phyloP scores from a whole-genome alignment of 768 basidiomycete genomes.

The Phaffia tasmanica region DNA sequence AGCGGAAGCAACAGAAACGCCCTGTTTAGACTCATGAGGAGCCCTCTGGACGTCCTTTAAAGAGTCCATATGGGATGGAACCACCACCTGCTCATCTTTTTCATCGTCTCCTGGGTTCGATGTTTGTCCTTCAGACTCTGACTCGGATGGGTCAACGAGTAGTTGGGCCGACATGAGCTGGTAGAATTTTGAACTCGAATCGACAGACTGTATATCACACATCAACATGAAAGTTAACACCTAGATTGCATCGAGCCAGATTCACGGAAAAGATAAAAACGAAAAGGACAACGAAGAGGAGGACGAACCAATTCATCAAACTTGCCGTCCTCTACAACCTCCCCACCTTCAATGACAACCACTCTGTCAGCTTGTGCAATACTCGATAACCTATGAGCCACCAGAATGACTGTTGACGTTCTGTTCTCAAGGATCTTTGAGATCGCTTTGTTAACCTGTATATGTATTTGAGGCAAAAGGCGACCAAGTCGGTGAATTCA shows the following conservation, averaged over 20 bases:
- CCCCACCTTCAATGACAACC: conserved; percentile 22
- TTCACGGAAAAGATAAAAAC: too few relatives aligned
- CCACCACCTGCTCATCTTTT: neutral
- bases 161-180: conserved; percentile 23
- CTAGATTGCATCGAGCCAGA: too few relatives aligned
- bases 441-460: conserved; percentile 25
- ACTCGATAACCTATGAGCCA: conserved; percentile 23
- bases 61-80: too few relatives aligned
- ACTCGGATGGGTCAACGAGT: conserved; percentile 4
- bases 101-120: neutral
- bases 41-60: neutral
- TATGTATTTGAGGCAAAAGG: neutral
- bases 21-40: neutral
- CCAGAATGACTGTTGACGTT: conserved; percentile 24
- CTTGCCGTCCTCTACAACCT: conserved; percentile 22
- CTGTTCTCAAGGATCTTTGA: conserved; percentile 22
- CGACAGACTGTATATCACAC: conserved; percentile 1
- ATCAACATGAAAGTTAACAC: too few relatives aligned
- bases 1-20: neutral
- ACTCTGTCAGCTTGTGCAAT: conserved; percentile 25
- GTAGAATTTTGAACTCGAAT: conserved; percentile 15
- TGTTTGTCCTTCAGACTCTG: neutral
- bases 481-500: conserved; percentile 12
- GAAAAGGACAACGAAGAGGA: neutral
- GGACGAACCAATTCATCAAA: conserved; percentile 22